Evolutionary conservation across 2,329 filamentous ascomycete genomes (phyloP).

Genomic region (Aspergillus jensenii): DNA sequence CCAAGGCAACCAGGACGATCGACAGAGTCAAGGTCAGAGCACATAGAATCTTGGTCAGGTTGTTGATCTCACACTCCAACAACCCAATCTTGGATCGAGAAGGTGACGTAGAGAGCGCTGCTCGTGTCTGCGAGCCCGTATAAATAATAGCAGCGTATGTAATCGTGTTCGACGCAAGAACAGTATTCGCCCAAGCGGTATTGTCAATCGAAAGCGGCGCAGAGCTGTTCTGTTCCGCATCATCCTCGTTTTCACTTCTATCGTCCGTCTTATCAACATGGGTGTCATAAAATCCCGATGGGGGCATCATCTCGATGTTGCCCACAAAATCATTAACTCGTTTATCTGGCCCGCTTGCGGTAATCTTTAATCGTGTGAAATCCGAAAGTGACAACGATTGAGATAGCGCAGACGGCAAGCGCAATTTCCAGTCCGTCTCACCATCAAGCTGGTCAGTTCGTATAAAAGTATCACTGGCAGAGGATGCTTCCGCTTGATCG

Average conservation of each 20-base stretch:
- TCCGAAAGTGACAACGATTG: conserved; percentile 74
- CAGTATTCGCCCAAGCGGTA: conserved; percentile 97
- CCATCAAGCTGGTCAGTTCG: conserved; percentile 95
- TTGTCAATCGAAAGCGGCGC: conserved; percentile 89
- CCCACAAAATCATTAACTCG: conserved; percentile 94
- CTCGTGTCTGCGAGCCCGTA: conserved; percentile 89
- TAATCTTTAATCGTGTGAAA: conserved; percentile 65
- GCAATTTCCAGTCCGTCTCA: conserved; percentile 97
- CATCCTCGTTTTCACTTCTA: conserved; percentile 17
- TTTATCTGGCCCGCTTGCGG: conserved; percentile 85
- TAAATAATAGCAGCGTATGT: conserved; percentile 91
- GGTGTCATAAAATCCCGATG: conserved; percentile 47
- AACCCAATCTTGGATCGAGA: conserved; percentile 93
- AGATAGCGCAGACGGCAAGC: conserved; percentile 80
- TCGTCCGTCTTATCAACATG: conserved; percentile 37
- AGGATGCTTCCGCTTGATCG: conserved; percentile 34
- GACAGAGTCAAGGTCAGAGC: conserved; percentile 83
- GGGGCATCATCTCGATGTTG: conserved; percentile 73
- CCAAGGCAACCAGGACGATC: conserved; percentile 80
- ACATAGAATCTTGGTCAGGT: conserved; percentile 92
- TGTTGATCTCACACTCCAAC: conserved; percentile 95
- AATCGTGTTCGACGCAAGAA: conserved; percentile 87
- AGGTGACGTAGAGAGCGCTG: conserved; percentile 86
- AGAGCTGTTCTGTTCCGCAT: conserved; percentile 49
- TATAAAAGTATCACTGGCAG: conserved; percentile 85